phyloP scores from a whole-genome alignment of 331 rosid genomes.

The Quercus lobata region DNA sequence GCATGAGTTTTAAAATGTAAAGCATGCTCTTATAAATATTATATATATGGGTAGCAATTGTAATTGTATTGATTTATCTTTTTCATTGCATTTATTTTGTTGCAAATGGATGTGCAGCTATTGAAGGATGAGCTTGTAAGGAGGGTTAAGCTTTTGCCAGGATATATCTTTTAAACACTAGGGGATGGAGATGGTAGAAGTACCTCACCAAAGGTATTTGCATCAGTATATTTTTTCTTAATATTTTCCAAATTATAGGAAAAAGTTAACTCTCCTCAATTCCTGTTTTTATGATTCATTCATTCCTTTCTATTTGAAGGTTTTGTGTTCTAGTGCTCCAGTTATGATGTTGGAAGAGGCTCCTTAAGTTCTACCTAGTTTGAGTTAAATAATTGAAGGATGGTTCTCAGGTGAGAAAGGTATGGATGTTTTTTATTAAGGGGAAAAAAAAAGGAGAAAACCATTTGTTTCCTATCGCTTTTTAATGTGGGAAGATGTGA shows the following conservation, averaged over 20 bases:
- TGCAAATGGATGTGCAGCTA: background rate
- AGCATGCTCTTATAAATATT: background rate
- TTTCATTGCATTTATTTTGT: background rate
- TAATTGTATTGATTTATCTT: too few species aligned
- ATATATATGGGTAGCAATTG: background rate
- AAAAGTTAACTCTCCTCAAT: background rate
- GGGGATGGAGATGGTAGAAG: background rate
- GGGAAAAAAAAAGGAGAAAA: background rate
- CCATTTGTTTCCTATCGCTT: background rate
- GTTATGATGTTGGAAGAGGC: background rate
- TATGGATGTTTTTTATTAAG: background rate
- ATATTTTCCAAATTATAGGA: background rate
- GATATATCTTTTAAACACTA: background rate
- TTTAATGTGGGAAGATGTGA: background rate
- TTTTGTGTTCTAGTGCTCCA: background rate
- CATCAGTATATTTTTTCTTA: too few species aligned
- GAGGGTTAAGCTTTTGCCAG: background rate
- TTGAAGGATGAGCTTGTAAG: background rate
- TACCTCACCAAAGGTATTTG: background rate
- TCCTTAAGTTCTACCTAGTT: background rate
- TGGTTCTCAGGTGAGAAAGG: background rate
- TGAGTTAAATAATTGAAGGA: background rate
- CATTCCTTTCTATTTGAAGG: background rate
- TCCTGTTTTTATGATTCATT: background rate
- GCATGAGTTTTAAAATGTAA: background rate